Evolutionary conservation across 345 rosid species (phyloP), one percentile per base, ranked within the genome.

Genomic region (Lenwebbia sp.): DNA sequence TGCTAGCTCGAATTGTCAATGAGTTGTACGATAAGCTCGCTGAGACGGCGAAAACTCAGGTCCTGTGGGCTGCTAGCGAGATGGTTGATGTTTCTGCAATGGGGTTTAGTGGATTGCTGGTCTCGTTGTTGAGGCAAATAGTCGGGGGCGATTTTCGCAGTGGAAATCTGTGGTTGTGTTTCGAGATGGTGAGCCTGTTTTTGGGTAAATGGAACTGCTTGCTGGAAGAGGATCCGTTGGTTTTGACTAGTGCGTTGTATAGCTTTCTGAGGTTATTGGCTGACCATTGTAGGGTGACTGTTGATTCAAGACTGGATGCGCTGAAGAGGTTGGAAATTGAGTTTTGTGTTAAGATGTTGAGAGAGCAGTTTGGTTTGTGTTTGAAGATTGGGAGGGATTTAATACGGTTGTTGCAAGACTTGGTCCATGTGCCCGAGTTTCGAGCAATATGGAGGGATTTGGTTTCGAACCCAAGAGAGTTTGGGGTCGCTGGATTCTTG

Each of bases 341-440:
- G 26, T 93, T 94, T 89, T 96, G 98, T 88, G 87, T 93, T 21
- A 96, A 89, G 90, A 92, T 97, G 96, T 90, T 97, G 89, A 95
- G 92, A 84, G 94, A 91, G 90, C 93, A 95, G 81, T 84, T 94
- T 84, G 85, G 83, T 85, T 89, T 94, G 87, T 88, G 95, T 88
- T 89, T 93, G 88, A 92, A 92, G 91, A 89, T 94, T 17, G 99
- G 98, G 62, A 92, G 98, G 89, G 98, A 95, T 85, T 92, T 95
- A 81, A 54, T 93, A 57, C 85, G 98, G 86, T 84, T 97, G 83
- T 88, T 96, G 37, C 99, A 96, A 75, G 98, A 96, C 78, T 83
- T 96, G 86, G 88, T 91, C 92, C 96, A 97, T 87, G 92, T 97
- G 49, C 93, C 95, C 6, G 94, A 86, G 58, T 92, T 96, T 81